A percentile compares a stretch with the other conserved stretches of the same genome.
Conservation (phyloP, 345 rosid species). For the Erodium maritimum region DNA sequence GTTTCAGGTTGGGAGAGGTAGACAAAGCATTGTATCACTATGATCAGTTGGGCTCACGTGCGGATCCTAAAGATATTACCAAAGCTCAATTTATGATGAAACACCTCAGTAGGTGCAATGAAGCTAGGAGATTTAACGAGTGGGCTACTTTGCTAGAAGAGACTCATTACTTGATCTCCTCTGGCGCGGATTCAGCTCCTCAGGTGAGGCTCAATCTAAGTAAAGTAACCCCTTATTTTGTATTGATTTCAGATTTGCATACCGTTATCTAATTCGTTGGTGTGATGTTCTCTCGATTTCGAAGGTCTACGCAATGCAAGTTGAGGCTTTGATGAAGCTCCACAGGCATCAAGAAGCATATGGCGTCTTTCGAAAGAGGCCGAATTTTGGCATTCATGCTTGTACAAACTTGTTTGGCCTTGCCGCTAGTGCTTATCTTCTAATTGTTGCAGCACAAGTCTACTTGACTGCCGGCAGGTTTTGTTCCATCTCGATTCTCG, state of each 20-base stretch:
- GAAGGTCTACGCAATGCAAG: constrained; percentile 52
- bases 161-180: constrained; percentile 52
- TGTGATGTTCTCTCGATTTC: not conserved
- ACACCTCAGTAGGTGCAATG: constrained; percentile 27
- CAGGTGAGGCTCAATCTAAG: not conserved
- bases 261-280: not conserved
- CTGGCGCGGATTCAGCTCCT: constrained; percentile 18
- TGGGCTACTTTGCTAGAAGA: constrained; percentile 42
- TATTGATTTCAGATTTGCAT: not conserved
- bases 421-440: constrained; percentile 23
- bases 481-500: too few species aligned
- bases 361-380: constrained; percentile 30
- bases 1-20: constrained; percentile 55
- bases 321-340: constrained; percentile 48
- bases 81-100: constrained; percentile 32
- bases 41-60: constrained; percentile 23
- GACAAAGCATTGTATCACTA: constrained; percentile 52
- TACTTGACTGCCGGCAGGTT: constrained; percentile 59
- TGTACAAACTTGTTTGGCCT: constrained; percentile 38
- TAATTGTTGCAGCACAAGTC: constrained; percentile 39
- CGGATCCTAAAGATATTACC: constrained; percentile 26
- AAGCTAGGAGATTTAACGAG: constrained; percentile 32
- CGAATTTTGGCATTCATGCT: constrained; percentile 26
- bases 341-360: constrained; percentile 51
- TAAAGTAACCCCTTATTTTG: not conserved